These are phyloP conservation scores for Paxillus rubicundulus DNA, from an alignment of 768 basidiomycete genomes.

Conservation along the genomic window DNA sequence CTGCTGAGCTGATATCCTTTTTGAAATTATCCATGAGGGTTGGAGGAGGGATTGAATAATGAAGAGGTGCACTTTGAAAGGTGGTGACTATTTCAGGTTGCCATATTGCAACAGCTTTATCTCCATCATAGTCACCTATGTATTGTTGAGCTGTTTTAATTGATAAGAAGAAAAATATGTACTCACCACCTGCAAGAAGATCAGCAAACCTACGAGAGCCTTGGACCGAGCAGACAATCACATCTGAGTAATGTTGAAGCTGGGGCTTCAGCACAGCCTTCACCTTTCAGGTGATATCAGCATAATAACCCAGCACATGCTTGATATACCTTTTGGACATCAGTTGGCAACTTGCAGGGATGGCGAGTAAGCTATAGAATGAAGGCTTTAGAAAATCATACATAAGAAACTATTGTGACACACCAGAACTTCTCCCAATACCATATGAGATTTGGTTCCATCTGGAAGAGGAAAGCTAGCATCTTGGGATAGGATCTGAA, in stretches of 20 bases:
- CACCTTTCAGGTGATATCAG: slow-evolving; percentile 37
- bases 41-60: slow-evolving; percentile 49
- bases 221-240: slow-evolving; percentile 56
- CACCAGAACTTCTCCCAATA: slow-evolving; percentile 59
- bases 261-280: slow-evolving; percentile 51
- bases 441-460: slow-evolving; percentile 46
- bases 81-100: slow-evolving; percentile 49
- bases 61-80: slow-evolving; percentile 53
- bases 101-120: slow-evolving; percentile 58
- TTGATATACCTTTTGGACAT: slow-evolving; percentile 56
- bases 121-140: slow-evolving; percentile 71
- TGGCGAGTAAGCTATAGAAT: slow-evolving; percentile 50
- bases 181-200: slow-evolving; percentile 59
- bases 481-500: slow-evolving; percentile 53
- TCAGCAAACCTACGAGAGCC: slow-evolving; percentile 53
- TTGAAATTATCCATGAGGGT: slow-evolving; percentile 41
- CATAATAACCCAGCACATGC: background rate
- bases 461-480: slow-evolving; percentile 40
- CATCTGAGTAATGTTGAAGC: slow-evolving; percentile 50
- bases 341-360: slow-evolving; percentile 71
- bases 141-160: background rate
- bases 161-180: background rate
- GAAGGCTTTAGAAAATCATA: background rate
- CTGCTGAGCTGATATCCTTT: slow-evolving; percentile 1
- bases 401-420: slow-evolving; percentile 8